A percentile compares a stretch with the other conserved stretches of the same genome.
These are phyloP conservation scores for Plectranthus barbatus DNA, from an alignment of 257 asterid genomes.

Conservation along the genomic window DNA sequence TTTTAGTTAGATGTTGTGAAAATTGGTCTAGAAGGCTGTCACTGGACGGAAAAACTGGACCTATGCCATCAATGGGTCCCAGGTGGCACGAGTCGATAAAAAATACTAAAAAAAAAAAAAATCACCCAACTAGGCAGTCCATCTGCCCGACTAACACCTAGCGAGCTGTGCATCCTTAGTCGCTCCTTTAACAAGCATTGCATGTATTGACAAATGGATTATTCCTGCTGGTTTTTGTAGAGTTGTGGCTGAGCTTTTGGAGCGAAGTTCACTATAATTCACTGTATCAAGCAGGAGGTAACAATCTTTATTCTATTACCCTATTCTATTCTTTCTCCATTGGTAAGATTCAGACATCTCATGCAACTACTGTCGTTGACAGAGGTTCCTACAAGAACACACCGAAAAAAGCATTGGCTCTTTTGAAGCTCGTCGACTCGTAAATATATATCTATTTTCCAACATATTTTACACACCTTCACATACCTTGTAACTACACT, in stretches of 20 bases:
- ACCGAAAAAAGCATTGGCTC: slow-evolving; percentile 74
- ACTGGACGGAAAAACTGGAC: no score
- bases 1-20: no score
- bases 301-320: neutral
- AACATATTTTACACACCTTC: neutral
- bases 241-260: slow-evolving; percentile 98
- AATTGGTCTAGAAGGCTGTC: no score
- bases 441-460: neutral
- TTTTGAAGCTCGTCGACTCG: slow-evolving; percentile 23
- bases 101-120: no score
- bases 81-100: no score
- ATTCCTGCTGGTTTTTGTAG: slow-evolving; percentile 22
- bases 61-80: no score
- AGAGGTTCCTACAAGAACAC: slow-evolving; percentile 66
- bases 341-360: neutral
- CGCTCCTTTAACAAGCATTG: neutral
- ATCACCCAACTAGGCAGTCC: no score
- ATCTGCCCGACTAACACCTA: no score
- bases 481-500: neutral
- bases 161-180: no score
- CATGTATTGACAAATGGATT: neutral
- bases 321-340: neutral
- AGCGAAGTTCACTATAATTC: slow-evolving; percentile 95
- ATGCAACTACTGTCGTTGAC: slow-evolving; percentile 6
- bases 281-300: slow-evolving; percentile 78